Percentiles rank a stretch among this genome's conserved stretches.
Evolutionary conservation across 1,139 yeast genomes (phyloP).

Genomic region (Trichomonascaceae sp.): DNA sequence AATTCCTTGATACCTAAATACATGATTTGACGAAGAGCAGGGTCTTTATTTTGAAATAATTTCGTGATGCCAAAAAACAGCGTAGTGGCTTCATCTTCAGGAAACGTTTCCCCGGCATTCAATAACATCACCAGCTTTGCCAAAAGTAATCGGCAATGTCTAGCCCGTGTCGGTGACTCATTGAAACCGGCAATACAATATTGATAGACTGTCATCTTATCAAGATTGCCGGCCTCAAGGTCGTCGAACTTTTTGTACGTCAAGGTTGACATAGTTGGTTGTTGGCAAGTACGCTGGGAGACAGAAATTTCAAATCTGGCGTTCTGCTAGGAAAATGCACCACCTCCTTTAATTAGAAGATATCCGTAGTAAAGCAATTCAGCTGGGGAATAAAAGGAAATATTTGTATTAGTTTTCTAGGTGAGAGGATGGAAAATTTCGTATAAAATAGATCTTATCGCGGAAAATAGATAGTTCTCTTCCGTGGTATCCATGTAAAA

Average conservation of each 20-base stretch:
- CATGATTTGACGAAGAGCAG: conserved; percentile 86
- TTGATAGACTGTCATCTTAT: conserved; percentile 95
- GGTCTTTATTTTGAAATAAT: conserved; percentile 88
- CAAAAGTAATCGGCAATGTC: conserved; percentile 72
- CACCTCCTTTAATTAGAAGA: too few species aligned
- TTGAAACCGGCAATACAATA: conserved; percentile 92
- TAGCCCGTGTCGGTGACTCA: conserved; percentile 84
- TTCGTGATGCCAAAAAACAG: conserved; percentile 91
- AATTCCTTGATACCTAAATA: conserved; percentile 91
- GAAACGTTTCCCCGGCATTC: conserved; percentile 82
- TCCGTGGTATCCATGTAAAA: not conserved
- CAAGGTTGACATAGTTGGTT: conserved; percentile 58
- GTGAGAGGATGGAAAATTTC: not conserved
- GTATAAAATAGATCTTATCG: not conserved
- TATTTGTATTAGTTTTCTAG: not conserved
- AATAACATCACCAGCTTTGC: conserved; percentile 62
- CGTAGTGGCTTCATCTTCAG: conserved; percentile 84
- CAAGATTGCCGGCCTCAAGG: conserved; percentile 65
- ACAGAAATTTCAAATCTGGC: not conserved
- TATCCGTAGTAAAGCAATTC: not conserved
- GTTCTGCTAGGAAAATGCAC: not conserved
- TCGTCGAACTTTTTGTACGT: conserved; percentile 83
- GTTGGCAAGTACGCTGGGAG: not conserved
- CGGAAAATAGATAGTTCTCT: not conserved
- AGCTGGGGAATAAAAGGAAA: not conserved